A percentile compares a stretch with the other conserved stretches of the same genome.
Conservation (phyloP, 768 basidiomycete genomes). For the Phlebiopsis flavidoalba region DNA sequence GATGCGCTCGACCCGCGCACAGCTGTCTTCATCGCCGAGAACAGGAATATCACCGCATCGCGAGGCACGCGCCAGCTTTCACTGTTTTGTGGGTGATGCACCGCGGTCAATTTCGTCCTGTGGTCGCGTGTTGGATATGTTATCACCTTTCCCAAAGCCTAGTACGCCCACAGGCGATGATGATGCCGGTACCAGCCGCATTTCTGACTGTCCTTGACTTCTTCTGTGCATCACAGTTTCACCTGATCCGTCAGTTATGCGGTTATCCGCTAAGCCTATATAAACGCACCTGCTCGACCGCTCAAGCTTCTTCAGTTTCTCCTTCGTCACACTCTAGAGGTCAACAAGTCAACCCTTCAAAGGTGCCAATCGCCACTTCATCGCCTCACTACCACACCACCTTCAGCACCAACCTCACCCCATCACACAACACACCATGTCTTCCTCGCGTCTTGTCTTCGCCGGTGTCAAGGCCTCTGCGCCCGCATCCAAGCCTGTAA, state of each 20-base stretch:
- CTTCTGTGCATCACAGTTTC: constrained; percentile 7
- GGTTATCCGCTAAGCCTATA: neutral
- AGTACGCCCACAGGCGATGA: neutral
- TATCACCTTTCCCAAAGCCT: neutral
- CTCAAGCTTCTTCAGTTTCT: neutral
- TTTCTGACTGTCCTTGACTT: neutral
- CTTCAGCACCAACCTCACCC: neutral
- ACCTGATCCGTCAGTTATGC: constrained; percentile 3
- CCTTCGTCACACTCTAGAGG: neutral
- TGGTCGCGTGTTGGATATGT: neutral
- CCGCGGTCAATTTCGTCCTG: neutral
- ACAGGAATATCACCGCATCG: constrained; percentile 2
- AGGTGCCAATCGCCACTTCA: neutral
- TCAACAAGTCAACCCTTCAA: neutral
- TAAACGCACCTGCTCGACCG: neutral
- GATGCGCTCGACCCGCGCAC: constrained; percentile 1
- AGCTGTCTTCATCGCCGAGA: neutral
- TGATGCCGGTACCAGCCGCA: neutral
- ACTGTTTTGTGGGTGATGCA: neutral
- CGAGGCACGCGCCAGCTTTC: neutral
- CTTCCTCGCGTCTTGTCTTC: neutral
- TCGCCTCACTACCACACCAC: neutral
- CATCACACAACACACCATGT: neutral
- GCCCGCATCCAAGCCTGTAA: constrained; percentile 10
- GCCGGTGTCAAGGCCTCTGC: constrained; percentile 3